These are phyloP conservation scores for Pythium phragmitis DNA, from an alignment of 352 stramenopile genomes.

Conservation along the genomic window DNA sequence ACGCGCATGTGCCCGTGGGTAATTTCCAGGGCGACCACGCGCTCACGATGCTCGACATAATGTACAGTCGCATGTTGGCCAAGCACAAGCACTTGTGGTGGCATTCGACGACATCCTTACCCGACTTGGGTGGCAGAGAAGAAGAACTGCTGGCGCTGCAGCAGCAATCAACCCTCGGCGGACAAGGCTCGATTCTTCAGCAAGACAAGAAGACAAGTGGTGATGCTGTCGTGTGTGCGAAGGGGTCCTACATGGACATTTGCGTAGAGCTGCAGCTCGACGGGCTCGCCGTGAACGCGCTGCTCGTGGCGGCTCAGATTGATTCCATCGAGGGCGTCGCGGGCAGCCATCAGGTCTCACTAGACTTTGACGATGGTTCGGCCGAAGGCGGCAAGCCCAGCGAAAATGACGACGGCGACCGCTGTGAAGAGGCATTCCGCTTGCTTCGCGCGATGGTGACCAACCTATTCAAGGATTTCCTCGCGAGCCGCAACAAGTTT, in stretches of 20 bases:
- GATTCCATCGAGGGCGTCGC: constrained; percentile 71
- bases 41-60: constrained; percentile 91
- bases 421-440: constrained; percentile 90
- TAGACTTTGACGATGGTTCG: constrained; percentile 53
- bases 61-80: constrained; percentile 90
- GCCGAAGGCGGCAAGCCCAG: constrained; percentile 16
- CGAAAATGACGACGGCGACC: constrained; percentile 44
- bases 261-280: constrained; percentile 77
- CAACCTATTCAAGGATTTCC: constrained; percentile 93
- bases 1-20: constrained; percentile 93
- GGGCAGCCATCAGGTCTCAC: constrained; percentile 42
- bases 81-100: constrained; percentile 96
- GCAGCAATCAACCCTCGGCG: constrained; percentile 41
- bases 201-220: constrained; percentile 46
- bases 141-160: constrained; percentile 82
- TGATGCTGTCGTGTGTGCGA: constrained; percentile 80
- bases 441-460: constrained; percentile 92
- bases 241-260: constrained; percentile 89
- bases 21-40: constrained; percentile 93
- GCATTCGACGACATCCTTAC: constrained; percentile 87
- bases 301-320: constrained; percentile 70
- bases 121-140: constrained; percentile 88
- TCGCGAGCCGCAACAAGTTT: constrained; percentile 87
- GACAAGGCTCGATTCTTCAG: constrained; percentile 20
- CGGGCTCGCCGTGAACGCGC: constrained; percentile 72